These are phyloP conservation scores for Austroboletus festivus DNA, from an alignment of 768 basidiomycete species.

Conservation along the genomic window DNA sequence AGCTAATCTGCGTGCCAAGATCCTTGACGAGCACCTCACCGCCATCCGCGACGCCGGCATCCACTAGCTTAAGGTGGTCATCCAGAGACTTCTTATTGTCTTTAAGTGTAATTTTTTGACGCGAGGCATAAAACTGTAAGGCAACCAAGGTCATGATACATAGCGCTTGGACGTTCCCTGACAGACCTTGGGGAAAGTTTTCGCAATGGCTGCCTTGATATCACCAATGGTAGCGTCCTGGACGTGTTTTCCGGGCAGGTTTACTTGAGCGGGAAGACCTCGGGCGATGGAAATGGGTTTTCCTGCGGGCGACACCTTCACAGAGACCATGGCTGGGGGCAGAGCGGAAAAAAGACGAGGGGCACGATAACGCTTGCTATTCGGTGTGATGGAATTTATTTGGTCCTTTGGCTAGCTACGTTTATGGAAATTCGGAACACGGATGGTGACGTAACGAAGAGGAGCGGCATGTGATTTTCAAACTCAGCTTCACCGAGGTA, in stretches of 20 bases:
- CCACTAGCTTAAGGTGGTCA: constrained; percentile 58
- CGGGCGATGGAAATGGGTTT: constrained; percentile 46
- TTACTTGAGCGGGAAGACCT: constrained; percentile 49
- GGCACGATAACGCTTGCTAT: background rate
- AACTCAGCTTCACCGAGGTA: no score
- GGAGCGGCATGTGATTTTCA: no score
- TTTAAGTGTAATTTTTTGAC: constrained; percentile 71
- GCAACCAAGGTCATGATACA: background rate
- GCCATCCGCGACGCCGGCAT: constrained; percentile 56
- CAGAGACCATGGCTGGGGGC: constrained; percentile 40
- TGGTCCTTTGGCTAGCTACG: no score
- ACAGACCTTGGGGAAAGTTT: constrained; percentile 49
- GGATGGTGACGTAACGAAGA: no score
- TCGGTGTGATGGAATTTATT: no score
- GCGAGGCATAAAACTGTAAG: constrained; percentile 60
- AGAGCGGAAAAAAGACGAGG: background rate
- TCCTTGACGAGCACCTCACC: constrained; percentile 81
- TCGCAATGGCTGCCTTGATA: constrained; percentile 63
- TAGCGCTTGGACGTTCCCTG: background rate
- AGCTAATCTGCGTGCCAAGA: constrained; percentile 84
- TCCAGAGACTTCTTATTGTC: constrained; percentile 59
- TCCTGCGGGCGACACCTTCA: constrained; percentile 53
- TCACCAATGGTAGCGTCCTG: constrained; percentile 59
- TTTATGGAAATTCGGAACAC: no score
- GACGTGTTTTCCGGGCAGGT: constrained; percentile 42